Conservation (phyloP, 2,329 filamentous ascomycete genomes). For the Cordyceps tenuipes region DNA sequence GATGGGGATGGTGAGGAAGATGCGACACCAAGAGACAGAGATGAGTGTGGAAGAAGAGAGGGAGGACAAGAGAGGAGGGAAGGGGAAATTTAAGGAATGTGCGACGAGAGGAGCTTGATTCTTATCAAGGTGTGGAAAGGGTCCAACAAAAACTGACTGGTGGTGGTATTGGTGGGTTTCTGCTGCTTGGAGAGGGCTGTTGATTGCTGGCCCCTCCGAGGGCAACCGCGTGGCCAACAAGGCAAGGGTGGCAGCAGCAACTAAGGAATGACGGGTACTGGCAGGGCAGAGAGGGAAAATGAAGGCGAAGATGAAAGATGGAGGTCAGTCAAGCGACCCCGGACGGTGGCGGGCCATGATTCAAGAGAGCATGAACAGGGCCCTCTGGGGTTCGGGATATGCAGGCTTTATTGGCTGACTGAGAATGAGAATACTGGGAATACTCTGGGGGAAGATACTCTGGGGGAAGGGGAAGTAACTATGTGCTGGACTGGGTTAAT, state of each 20-base stretch:
- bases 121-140: neutral
- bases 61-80: neutral
- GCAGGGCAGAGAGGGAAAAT: neutral
- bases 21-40: neutral
- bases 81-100: neutral
- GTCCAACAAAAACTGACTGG: neutral
- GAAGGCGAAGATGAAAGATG: neutral
- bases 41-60: neutral
- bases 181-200: neutral
- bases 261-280: neutral
- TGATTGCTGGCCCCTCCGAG: neutral
- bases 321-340: neutral
- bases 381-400: neutral
- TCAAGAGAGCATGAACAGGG: neutral
- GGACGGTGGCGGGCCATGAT: slow-evolving; percentile 4
- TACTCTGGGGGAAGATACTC: neutral
- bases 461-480: neutral
- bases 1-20: neutral
- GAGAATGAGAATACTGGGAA: neutral
- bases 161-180: slow-evolving; percentile 1
- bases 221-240: slow-evolving; percentile 8
- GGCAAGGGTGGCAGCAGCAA: neutral
- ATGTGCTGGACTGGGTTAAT: neutral
- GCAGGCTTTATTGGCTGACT: neutral
- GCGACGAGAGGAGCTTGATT: neutral